phyloP scores from a whole-genome alignment of 306 rosid genomes.

The Abrus pulchellus region DNA sequence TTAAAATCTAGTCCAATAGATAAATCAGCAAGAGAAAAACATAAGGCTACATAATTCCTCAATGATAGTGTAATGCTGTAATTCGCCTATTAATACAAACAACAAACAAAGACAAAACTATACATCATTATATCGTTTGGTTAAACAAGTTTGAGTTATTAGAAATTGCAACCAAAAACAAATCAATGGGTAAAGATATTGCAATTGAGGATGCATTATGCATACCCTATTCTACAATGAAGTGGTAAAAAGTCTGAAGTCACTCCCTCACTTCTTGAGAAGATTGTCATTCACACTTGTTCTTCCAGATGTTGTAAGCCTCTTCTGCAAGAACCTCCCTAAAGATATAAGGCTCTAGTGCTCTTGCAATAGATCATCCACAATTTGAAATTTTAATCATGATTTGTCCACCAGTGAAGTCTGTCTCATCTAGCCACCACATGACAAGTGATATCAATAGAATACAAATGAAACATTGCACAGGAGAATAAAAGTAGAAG shows the following conservation, averaged over 20 bases:
- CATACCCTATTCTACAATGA: background rate
- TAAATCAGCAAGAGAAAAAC: background rate
- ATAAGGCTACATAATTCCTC: background rate
- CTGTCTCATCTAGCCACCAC: constrained; percentile 79
- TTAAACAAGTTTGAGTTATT: background rate
- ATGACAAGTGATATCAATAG: constrained; percentile 66
- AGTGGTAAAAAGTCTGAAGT: background rate
- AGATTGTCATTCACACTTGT: background rate
- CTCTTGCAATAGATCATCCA: background rate
- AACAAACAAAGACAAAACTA: background rate
- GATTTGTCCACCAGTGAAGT: constrained; percentile 68
- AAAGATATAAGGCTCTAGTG: background rate
- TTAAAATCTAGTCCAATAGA: background rate
- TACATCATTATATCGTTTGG: background rate
- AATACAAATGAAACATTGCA: constrained; percentile 63
- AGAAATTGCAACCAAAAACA: background rate
- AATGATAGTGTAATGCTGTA: background rate
- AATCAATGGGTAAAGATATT: background rate
- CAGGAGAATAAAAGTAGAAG: constrained; percentile 9
- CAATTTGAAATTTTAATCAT: background rate
- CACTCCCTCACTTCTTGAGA: background rate
- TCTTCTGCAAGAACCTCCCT: background rate
- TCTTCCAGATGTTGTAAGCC: background rate
- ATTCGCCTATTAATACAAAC: background rate
- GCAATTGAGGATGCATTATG: background rate